Conservation (phyloP, 768 basidiomycete species). For the Termitomyces heimii region DNA sequence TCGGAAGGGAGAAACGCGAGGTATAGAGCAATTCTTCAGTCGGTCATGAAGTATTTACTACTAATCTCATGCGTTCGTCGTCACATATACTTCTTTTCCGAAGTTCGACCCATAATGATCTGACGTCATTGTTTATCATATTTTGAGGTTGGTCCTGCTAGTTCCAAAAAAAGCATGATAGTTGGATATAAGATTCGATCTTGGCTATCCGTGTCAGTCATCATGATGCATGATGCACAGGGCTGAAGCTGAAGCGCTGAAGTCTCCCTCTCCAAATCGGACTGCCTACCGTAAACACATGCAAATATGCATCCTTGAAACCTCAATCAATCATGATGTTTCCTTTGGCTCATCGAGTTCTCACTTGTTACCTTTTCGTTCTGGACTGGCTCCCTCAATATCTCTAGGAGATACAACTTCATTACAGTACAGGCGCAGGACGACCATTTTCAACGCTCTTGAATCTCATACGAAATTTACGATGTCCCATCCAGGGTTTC, state of each 20-base stretch:
- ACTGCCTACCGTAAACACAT: conserved; percentile 5
- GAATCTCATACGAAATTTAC: background rate
- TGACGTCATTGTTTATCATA: background rate
- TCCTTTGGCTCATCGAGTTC: conserved; percentile 5
- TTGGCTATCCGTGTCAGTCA: background rate
- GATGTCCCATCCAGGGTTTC: conserved; percentile 17
- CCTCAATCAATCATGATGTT: conserved; percentile 2
- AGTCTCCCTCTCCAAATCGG: background rate
- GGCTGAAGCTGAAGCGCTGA: background rate
- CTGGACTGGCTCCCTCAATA: conserved; percentile 18
- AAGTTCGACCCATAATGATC: too few species aligned
- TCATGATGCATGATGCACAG: background rate
- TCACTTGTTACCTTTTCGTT: conserved; percentile 13
- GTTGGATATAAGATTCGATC: background rate
- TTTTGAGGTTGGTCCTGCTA: background rate
- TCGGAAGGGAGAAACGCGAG: conserved; percentile 7
- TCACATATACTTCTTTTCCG: background rate
- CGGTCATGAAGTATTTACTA: background rate
- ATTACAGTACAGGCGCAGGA: conserved; percentile 31
- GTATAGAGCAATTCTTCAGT: conserved; percentile 17
- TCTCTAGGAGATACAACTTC: conserved; percentile 16
- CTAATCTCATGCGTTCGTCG: background rate
- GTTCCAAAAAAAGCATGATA: background rate
- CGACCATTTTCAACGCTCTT: conserved; percentile 21
- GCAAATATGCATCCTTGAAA: conserved; percentile 4